Evolutionary conservation across 1,139 yeast species (phyloP).

Genomic region (Blastobotrys proliferans): DNA sequence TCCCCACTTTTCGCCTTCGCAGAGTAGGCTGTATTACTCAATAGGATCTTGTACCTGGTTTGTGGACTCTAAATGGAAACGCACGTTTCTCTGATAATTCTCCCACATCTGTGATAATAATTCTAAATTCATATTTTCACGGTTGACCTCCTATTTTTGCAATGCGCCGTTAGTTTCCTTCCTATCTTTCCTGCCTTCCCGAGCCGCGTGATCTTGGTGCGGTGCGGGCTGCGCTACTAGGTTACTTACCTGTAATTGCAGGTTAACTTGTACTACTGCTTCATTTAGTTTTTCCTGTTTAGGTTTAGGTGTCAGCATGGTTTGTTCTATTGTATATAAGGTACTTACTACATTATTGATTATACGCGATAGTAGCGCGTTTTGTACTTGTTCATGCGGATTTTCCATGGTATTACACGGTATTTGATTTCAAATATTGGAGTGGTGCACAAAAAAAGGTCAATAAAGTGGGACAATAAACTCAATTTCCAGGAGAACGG

Average conservation of each 20-base stretch:
- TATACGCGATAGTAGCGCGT: slow-evolving; percentile 70
- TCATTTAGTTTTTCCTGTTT: slow-evolving; percentile 61
- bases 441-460: too few species aligned
- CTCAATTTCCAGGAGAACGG: too few species aligned
- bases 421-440: not conserved
- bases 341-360: slow-evolving; percentile 59
- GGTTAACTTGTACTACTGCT: slow-evolving; percentile 62
- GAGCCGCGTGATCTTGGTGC: not conserved
- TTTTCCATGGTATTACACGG: slow-evolving; percentile 55
- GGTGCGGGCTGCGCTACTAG: slow-evolving; percentile 13
- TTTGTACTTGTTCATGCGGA: slow-evolving; percentile 86
- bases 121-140: slow-evolving; percentile 67
- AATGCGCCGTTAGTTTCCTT: not conserved
- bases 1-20: too few species aligned
- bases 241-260: slow-evolving; percentile 45
- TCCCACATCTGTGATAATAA: slow-evolving; percentile 80
- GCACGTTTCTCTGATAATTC: slow-evolving; percentile 66
- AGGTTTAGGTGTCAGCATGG: not conserved
- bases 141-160: slow-evolving; percentile 47
- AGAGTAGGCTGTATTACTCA: not conserved
- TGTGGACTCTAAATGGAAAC: slow-evolving; percentile 69
- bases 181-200: too few species aligned
- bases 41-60: slow-evolving; percentile 56
- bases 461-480: too few species aligned
- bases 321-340: not conserved